Base-by-base conservation (phyloP, 371 early-diverging fungal species). In the Zancudomyces culisetae region DNA sequence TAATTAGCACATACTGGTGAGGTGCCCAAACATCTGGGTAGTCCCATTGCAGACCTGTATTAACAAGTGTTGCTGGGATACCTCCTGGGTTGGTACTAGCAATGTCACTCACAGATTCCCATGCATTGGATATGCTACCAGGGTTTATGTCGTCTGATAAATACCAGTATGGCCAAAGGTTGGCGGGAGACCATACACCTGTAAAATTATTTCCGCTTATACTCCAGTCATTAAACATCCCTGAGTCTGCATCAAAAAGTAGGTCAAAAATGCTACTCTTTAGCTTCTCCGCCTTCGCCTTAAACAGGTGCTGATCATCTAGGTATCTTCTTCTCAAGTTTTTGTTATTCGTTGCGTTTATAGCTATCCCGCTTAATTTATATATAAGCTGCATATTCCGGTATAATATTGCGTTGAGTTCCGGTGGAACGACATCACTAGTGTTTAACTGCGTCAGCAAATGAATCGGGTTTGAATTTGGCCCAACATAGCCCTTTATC, bases 11-110 rank as follows among this genome's bases (percentile, higher is more conserved):
- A 55, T 74, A 70, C 42, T 70, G 68, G 46, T 65, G 62, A 0
- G 76, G 77, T 20, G 80, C 68, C 89, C 90, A 92, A 20, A 74
- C 81, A 60, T 84, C 84, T 1, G 90, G 92, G 52, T 69, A 81
- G 57, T 90, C 92, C 92, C 92, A 91, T 65, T 91, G 90, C 58
- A 80, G 67, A 0, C 74, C 74, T 27, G 76, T 76, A 35, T 74
- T 59, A 35, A 67, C 49, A 23, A 68, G 54, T 53, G 83, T 75
- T 0, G 77, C 72, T 0, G 88, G 84, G 18, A 87, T 60, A 2
- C 83, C 80, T 42, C 85, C 87, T 4, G 70, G 70, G 35, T 59
- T 65, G 10, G 29, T 27, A 8, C n/a, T 15, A 3, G 60, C 49
- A 0, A 63, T 39, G 1, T 22, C 23, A 2, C 2, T 27, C 0